phyloP scores from a whole-genome alignment of 768 basidiomycete genomes.

The Tricholoma furcatifolium region DNA sequence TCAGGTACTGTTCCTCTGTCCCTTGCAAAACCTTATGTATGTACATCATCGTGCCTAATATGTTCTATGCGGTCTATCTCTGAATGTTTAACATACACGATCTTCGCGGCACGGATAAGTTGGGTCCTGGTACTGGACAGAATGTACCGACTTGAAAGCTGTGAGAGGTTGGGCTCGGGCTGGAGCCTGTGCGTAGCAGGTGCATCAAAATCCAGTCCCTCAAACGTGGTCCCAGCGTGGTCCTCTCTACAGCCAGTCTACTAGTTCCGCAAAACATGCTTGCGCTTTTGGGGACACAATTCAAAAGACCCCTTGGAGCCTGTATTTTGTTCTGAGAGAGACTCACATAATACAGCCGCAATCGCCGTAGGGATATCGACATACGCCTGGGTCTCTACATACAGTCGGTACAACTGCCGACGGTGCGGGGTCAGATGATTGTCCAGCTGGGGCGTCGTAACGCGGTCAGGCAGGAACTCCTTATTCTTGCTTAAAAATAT shows the following conservation, averaged over 20 bases:
- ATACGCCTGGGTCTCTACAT: neutral
- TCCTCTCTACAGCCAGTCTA: too few relatives aligned
- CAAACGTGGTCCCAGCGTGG: neutral
- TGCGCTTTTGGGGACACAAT: slow-evolving; percentile 1
- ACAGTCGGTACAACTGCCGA: neutral
- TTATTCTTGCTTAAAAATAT: slow-evolving; percentile 1
- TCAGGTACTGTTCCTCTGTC: neutral
- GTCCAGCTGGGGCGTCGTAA: neutral
- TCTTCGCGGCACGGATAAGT: too few relatives aligned
- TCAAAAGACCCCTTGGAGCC: neutral
- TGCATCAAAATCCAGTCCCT: too few relatives aligned
- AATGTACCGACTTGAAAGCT: too few relatives aligned
- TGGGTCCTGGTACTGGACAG: too few relatives aligned
- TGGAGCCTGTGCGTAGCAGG: too few relatives aligned
- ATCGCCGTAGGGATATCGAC: slow-evolving; percentile 5
- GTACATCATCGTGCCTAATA: too few relatives aligned
- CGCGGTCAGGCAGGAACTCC: neutral
- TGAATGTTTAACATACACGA: too few relatives aligned
- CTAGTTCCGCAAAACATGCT: neutral
- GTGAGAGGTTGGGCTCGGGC: too few relatives aligned
- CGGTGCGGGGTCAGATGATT: slow-evolving; percentile 5
- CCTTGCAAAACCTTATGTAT: too few relatives aligned
- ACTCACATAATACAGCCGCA: neutral
- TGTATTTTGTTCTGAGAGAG: slow-evolving; percentile 3
- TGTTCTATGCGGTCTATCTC: too few relatives aligned